These are phyloP conservation scores for Cornus controversa DNA, from an alignment of 148 eudicot genomes.

Conservation along the genomic window DNA sequence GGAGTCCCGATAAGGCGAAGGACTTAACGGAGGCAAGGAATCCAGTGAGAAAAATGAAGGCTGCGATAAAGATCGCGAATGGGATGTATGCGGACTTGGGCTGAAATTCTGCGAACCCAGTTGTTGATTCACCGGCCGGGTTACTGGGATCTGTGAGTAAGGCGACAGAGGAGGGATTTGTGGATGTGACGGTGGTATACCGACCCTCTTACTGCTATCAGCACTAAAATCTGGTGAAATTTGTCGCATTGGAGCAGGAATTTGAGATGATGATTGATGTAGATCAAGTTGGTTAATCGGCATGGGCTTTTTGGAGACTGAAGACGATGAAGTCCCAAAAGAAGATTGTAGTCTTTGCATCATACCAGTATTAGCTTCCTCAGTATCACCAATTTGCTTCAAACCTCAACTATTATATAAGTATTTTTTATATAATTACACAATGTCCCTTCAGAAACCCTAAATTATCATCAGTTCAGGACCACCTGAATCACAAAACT, in stretches of 20 bases:
- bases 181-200: constrained; percentile 88
- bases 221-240: constrained; percentile 37
- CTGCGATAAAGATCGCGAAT: constrained; percentile 82
- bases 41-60: constrained; percentile 69
- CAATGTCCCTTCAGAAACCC: constrained; percentile 14
- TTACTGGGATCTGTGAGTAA: constrained; percentile 65
- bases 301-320: constrained; percentile 36
- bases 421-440: constrained; percentile 2
- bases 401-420: not conserved
- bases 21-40: constrained; percentile 88
- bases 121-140: constrained; percentile 41
- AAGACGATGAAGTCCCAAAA: constrained; percentile 58
- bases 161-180: constrained; percentile 80
- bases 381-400: constrained; percentile 61
- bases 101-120: constrained; percentile 51
- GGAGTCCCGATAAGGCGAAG: constrained; percentile 56
- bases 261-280: constrained; percentile 25
- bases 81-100: constrained; percentile 54
- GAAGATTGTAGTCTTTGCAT: constrained; percentile 75
- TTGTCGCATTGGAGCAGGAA: constrained; percentile 59
- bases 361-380: constrained; percentile 57
- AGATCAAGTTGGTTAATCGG: constrained; percentile 31
- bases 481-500: constrained; percentile 13
- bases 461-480: constrained; percentile 10
- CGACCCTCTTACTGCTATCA: constrained; percentile 52